These are phyloP conservation scores for Aureobasidium namibiae DNA, from an alignment of 2,329 filamentous ascomycete species.

Conservation along the genomic window DNA sequence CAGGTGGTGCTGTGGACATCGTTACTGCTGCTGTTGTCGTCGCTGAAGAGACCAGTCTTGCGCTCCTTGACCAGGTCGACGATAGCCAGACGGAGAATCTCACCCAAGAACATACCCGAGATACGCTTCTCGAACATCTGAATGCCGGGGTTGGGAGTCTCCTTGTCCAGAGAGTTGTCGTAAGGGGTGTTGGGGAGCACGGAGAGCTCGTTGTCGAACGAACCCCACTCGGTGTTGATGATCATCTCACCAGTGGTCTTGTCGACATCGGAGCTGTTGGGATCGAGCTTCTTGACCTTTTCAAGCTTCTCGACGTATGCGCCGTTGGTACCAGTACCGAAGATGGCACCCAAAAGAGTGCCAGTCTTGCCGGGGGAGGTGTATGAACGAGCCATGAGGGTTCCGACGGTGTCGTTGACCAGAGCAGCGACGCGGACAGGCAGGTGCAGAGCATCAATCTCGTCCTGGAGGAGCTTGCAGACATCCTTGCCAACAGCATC, in stretches of 20 bases:
- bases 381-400: slow-evolving; percentile 95
- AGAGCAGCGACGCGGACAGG: slow-evolving; percentile 92
- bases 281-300: slow-evolving; percentile 68
- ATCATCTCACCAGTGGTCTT: slow-evolving; percentile 86
- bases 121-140: slow-evolving; percentile 99
- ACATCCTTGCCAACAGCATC: slow-evolving; percentile 93
- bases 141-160: slow-evolving; percentile 82
- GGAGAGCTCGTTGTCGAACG: slow-evolving; percentile 88
- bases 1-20: slow-evolving; percentile 59
- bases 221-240: slow-evolving; percentile 97
- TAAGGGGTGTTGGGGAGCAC: slow-evolving; percentile 80
- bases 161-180: slow-evolving; percentile 68
- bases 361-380: slow-evolving; percentile 80
- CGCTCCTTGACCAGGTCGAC: slow-evolving; percentile 63
- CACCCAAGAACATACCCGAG: slow-evolving; percentile 95
- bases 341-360: slow-evolving; percentile 90
- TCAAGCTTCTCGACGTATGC: slow-evolving; percentile 89
- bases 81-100: slow-evolving; percentile 75
- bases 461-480: slow-evolving; percentile 76
- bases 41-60: slow-evolving; percentile 63
- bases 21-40: slow-evolving; percentile 64
- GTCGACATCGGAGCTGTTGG: slow-evolving; percentile 46
- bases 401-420: slow-evolving; percentile 96
- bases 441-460: slow-evolving; percentile 78
- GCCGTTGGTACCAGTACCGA: slow-evolving; percentile 94